Base-by-base conservation (phyloP, 108 stramenopile species). In the Nitzschia sp. region DNA sequence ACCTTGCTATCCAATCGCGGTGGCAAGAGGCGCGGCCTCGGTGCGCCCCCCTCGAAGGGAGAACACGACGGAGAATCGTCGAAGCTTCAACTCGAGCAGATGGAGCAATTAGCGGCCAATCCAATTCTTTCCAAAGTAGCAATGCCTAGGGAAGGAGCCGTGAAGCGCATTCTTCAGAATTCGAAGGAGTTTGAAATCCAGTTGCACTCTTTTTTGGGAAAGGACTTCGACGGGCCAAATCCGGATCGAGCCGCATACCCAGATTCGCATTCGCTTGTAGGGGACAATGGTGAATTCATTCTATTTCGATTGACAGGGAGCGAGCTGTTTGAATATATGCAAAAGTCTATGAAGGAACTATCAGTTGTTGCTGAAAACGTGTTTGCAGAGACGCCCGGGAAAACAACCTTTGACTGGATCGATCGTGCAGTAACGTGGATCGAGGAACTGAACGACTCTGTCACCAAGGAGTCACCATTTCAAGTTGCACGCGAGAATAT, bases 331-430 rank as follows among this genome's bases (percentile, higher is more conserved):
- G 21, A 58, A 22, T 46, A 38, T 8, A 60, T 92, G 58, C 69
- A 67, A 57, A 47, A 70, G 13, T 67, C 69, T 9, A 63, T 89
- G 36, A 13, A 73, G 23, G 54, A 53, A 8, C 66, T 92, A 16
- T 68, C 65, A 29, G 57, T 44, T 1, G 65, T 81, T 1, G 76
- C 85, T 45, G 63, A 68, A 41, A 45, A 81, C 29, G 76, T 93
- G 46, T 61, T 70, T 27, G 82, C 87, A 5, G 70, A 73, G 28
- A 93, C 92, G 1, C 66, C 76, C 19, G 89, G 87, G 36, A 93
- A 87, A 56, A 76, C 78, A 35, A 73, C 86, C 0, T 85, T 88
- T 53, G 75, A 80, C n/a, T 93, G 92, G 92, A 83, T 93, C 28
- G 31, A 66, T 23, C 58, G 66, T n/a, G 73, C 86, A 1, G 80